phyloP scores from a whole-genome alignment of 306 rosid species.

The Gynostemma pentaphyllum region DNA sequence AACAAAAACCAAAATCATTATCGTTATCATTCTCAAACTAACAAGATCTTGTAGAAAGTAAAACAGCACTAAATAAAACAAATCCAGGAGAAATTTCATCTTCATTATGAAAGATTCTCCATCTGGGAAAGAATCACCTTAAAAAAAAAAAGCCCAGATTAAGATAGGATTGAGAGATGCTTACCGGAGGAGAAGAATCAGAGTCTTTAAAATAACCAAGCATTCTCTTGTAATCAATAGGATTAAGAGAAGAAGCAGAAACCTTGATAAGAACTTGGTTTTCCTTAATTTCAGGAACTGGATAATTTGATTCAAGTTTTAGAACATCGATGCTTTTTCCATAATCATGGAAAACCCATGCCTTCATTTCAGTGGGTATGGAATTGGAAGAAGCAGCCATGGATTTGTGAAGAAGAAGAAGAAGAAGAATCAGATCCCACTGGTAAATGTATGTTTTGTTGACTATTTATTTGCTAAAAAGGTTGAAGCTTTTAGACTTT shows the following conservation, averaged over 20 bases:
- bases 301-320: slow-evolving; percentile 27
- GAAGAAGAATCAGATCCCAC: too few relatives aligned
- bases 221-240: slow-evolving; percentile 44
- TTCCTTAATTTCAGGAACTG: slow-evolving; percentile 30
- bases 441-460: too few relatives aligned
- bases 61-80: too few relatives aligned
- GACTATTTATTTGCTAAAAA: too few relatives aligned
- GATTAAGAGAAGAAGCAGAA: slow-evolving; percentile 54
- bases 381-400: slow-evolving; percentile 26
- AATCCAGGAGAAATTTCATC: too few relatives aligned
- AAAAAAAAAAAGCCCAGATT: neutral
- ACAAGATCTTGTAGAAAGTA: too few relatives aligned
- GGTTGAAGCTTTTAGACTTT: too few relatives aligned
- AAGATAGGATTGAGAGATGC: neutral
- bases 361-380: slow-evolving; percentile 28
- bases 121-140: neutral
- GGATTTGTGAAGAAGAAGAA: neutral
- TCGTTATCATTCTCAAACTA: too few relatives aligned
- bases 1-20: too few relatives aligned
- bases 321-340: slow-evolving; percentile 35
- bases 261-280: slow-evolving; percentile 57
- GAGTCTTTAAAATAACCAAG: slow-evolving; percentile 20
- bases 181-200: slow-evolving; percentile 34
- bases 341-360: slow-evolving; percentile 41
- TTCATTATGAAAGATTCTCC: too few relatives aligned